Percentiles rank a stretch among this genome's conserved stretches.
Evolutionary conservation across 106 monocot species (phyloP).

Genomic region (Cymbidium sinense): DNA sequence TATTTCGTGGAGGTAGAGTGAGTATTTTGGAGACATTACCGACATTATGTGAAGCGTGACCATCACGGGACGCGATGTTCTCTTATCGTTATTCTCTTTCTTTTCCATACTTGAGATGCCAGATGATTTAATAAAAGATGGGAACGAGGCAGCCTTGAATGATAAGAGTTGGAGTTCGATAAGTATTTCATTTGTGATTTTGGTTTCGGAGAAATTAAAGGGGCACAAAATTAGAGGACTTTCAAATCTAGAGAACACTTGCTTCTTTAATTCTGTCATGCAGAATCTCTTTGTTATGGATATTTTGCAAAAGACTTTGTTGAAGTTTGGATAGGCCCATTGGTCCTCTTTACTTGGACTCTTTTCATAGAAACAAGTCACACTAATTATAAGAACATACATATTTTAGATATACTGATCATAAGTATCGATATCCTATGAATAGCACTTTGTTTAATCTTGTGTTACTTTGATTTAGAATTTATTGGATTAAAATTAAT

Average conservation of each 20-base stretch:
- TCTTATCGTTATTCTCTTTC: conserved; percentile 47
- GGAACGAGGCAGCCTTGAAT: conserved; percentile 9
- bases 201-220: conserved; percentile 11
- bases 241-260: conserved; percentile 69
- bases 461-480: too few relatives aligned
- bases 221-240: conserved; percentile 56
- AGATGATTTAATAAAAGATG: neutral
- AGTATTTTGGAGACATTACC: conserved; percentile 40
- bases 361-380: conserved; percentile 56
- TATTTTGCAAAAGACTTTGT: conserved; percentile 37
- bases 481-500: too few relatives aligned
- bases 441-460: too few relatives aligned
- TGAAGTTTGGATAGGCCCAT: conserved; percentile 21
- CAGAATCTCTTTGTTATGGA: conserved; percentile 50
- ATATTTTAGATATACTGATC: too few relatives aligned
- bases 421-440: too few relatives aligned
- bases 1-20: conserved; percentile 55
- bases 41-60: conserved; percentile 71
- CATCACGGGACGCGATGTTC: conserved; percentile 50
- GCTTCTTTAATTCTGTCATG: conserved; percentile 59
- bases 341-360: conserved; percentile 68
- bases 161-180: neutral
- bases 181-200: conserved; percentile 2
- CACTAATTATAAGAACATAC: too few relatives aligned
- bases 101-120: conserved; percentile 54